Evolutionary conservation across 495 filamentous ascomycete genomes (phyloP).

Genomic region (Lepidopterella palustris): DNA sequence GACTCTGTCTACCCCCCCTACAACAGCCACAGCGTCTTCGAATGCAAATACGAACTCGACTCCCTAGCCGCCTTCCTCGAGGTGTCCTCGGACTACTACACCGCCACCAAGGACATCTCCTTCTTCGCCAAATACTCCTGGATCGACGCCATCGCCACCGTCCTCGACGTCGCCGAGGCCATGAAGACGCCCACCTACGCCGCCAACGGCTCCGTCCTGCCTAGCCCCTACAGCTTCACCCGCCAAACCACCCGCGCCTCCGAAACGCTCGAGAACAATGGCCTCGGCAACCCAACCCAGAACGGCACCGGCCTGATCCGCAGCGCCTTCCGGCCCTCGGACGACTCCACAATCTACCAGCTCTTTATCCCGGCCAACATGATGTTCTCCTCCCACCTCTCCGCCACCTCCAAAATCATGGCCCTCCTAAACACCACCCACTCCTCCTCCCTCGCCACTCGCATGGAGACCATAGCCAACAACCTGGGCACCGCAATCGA

Average conservation of each 20-base stretch:
- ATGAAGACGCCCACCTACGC: conserved; percentile 56
- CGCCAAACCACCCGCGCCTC: conserved; percentile 50
- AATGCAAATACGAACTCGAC: conserved; percentile 67
- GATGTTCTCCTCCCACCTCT: conserved; percentile 57
- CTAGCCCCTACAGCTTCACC: conserved; percentile 51
- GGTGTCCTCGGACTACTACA: conserved; percentile 54
- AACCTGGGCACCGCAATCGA: conserved; percentile 48
- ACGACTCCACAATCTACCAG: conserved; percentile 55
- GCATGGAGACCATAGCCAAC: conserved; percentile 48
- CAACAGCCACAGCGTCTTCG: conserved; percentile 47
- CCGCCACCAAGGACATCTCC: conserved; percentile 45
- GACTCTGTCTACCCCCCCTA: conserved; percentile 47
- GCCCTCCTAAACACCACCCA: conserved; percentile 38
- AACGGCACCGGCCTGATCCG: conserved; percentile 56
- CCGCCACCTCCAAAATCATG: conserved; percentile 50
- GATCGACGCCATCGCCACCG: conserved; percentile 50
- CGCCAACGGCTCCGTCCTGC: conserved; percentile 46
- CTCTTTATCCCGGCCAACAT: conserved; percentile 61
- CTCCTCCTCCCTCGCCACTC: conserved; percentile 39
- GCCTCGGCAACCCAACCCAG: conserved; percentile 51
- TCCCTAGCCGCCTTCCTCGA: conserved; percentile 59
- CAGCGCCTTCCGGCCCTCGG: conserved; percentile 57
- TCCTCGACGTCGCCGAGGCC: conserved; percentile 51
- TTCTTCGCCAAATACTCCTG: conserved; percentile 58
- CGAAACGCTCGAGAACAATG: conserved; percentile 57